phyloP scores from a whole-genome alignment of 1,284 basidiomycete genomes.

The Trichosporon ovoides region DNA sequence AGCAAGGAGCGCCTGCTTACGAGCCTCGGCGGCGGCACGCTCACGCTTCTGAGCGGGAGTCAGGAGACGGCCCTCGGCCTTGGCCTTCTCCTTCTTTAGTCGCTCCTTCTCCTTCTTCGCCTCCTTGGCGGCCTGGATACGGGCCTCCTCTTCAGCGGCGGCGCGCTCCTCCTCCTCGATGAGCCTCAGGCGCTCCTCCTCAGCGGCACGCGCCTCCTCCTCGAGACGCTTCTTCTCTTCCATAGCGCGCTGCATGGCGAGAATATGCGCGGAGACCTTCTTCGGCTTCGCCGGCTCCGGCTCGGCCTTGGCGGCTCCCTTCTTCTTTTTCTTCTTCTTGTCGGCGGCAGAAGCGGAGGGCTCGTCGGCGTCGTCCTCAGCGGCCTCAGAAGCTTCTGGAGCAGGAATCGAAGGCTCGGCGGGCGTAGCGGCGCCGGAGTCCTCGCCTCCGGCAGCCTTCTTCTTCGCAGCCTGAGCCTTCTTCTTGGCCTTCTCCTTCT shows the following conservation, averaged over 20 bases:
- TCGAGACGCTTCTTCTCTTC: slow-evolving; percentile 81
- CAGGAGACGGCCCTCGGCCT: slow-evolving; percentile 83
- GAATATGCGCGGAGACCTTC: slow-evolving; percentile 65
- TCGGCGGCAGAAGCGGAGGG: slow-evolving; percentile 49
- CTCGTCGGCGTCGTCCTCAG: slow-evolving; percentile 55
- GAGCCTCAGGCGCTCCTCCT: slow-evolving; percentile 60
- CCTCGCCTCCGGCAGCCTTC: slow-evolving; percentile 53
- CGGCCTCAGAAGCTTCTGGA: slow-evolving; percentile 26
- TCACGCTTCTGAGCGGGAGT: slow-evolving; percentile 97
- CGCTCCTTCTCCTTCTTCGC: slow-evolving; percentile 86
- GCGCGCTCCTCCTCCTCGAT: slow-evolving; percentile 79
- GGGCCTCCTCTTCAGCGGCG: slow-evolving; percentile 68
- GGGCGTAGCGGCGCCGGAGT: slow-evolving; percentile 15
- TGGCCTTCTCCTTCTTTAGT: slow-evolving; percentile 64
- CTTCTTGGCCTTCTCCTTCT: slow-evolving; percentile 93
- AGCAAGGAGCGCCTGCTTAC: slow-evolving; percentile 84
- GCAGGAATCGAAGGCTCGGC: slow-evolving; percentile 28
- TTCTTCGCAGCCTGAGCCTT: slow-evolving; percentile 86
- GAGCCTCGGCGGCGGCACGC: slow-evolving; percentile 80
- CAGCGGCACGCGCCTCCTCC: slow-evolving; percentile 61
- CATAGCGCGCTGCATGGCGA: slow-evolving; percentile 70
- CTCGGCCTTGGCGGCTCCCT: slow-evolving; percentile 70
- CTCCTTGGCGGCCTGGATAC: slow-evolving; percentile 75
- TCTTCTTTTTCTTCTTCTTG: slow-evolving; percentile 83
- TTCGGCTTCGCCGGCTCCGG: slow-evolving; percentile 54